Base-by-base conservation (phyloP, 139 green algal genomes). In the Dunaliella sp. region DNA sequence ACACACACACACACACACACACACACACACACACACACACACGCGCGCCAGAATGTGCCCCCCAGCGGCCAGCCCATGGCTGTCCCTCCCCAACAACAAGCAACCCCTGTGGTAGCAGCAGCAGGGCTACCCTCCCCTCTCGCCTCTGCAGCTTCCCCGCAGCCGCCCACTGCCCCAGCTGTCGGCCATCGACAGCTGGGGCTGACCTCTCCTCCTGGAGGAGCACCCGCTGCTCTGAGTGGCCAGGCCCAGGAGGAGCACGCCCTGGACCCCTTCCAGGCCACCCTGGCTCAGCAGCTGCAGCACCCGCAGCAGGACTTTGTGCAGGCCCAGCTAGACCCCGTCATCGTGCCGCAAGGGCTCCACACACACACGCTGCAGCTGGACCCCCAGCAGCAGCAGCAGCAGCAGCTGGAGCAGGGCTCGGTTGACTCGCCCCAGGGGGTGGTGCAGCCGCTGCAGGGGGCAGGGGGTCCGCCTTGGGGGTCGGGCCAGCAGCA, bases 311-410 rank as follows among this genome's bases (percentile, higher is more conserved):
- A n/a, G 58, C 59, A 58, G 24, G 38, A 22, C n/a, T 72, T 38
- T 33, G 76, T 79, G 85, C 36, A 32, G 16, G 34, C 26, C 38
- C 75, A 38, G 21, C 12, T 35, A 38, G 77, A 35, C 77, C 80
- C 72, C 77, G 80, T 34, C 25, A 82, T 82, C n/a, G 3, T 48
- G 33, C n/a, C 33, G 3, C 77, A 7, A 32, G 77, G n/a, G 77
- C 77, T 32, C 28, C 48, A 22, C 57, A 3, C 24, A 72, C 48
- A 35, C 37, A 77, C n/a, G 36, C 36, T 65, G 79, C 38, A 72
- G 77, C 77, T 90, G 38, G 30, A 59, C 36, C 81, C 79, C 31
- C 84, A 84, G 72, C 82, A 87, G 32, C 79, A 81, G 85, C 30
- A n/a, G 35, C 33, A 77, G 48, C 33, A 75, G 82, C 75, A 89